Base-by-base conservation (phyloP, 257 asterid genomes). In the Linaria vulgaris region DNA sequence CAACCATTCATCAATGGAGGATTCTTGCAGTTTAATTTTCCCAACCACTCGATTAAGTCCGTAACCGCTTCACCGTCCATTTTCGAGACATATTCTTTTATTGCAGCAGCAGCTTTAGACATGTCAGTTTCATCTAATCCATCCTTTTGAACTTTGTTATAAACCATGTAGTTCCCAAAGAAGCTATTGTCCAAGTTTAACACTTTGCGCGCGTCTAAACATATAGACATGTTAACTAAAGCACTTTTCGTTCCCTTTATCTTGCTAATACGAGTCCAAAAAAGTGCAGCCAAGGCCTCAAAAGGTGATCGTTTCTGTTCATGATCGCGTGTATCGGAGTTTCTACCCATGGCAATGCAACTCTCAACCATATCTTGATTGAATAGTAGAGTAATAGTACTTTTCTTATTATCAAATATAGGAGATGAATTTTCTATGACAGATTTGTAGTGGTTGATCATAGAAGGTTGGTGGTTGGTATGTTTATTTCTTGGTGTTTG, bases 91-190 rank as follows among this genome's bases (percentile, higher is more conserved):
- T 62, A 66, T n/a, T 69, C 71, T 45, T 49, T 68, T 50, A 83
- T 71, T 13, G 75, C 66, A 13, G n/a, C 59, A 6, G 78, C 82
- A 25, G 88, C 88, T 69, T 70, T 54, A 3, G 74, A 47, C 11
- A 78, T 38, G 14, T 69, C 57, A 15, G 57, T n/a, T 16, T n/a
- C 77, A 45, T 69, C 23, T 17, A 76, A 0, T 21, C 68, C 74
- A 21, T 79, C 74, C 44, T 67, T 78, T 14, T 11, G 57, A 47
- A 80, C 85, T 71, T 43, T 62, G 65, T 56, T 73, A 47, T 63
- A 77, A 61, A 76, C 87, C 81, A 72, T 80, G 78, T 82, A 80
- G 49, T 78, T 83, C 4, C 90, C 84, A 16, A 77, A 80, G 41
- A 76, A 79, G 49, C 78, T 45, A 50, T 56, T 72, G n/a, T 77